Base-by-base conservation (phyloP, 2,329 filamentous ascomycete genomes). In the Monilinia fructigena region DNA sequence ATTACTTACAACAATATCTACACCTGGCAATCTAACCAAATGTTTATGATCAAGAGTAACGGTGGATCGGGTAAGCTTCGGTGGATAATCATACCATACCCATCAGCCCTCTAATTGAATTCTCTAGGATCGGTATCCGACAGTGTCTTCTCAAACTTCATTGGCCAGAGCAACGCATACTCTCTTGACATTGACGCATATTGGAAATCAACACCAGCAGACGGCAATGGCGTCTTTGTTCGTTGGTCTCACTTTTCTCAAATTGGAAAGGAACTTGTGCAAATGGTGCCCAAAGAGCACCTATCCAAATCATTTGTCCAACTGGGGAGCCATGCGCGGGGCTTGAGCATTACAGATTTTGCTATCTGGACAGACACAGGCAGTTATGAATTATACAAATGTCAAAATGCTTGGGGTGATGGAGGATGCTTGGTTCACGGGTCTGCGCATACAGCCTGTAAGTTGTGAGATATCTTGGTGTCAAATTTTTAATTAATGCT, bases 11-110 rank as follows among this genome's bases (percentile, higher is more conserved):
- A 79, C 72, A 85, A 87, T 72, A 73, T 87, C 20, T 65, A 65
- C 47, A 54, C 55, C 42, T 65, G 63, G 63, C 55, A 65, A 65
- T 65, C 63, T 8, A 87, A 87, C 78, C 83, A 87, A 72, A 86
- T 87, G 84, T 81, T 82, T 75, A 85, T 86, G 83, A 81, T 87
- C 78, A 88, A 87, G 76, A 82, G 80, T 65, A 84, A 86, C 71
- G 85, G 85, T 42, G 85, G 85, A 50, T 65, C 63, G 47, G 63
- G 63, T 54, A n/a, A 8, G 35, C 20, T 20, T 26, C 23, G 1
- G 8, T 35, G 2, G 11, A 14, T 40, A 20, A 23, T 26, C 40
- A 38, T 14, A 14, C 2, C 40, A 38, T 14, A 14, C 2, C 18
- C 35, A 52, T 26, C 12, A 1, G 2, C 26, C 8, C 26, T 6